phyloP scores from a whole-genome alignment of 768 basidiomycete genomes.

The Mycena kentingensis region DNA sequence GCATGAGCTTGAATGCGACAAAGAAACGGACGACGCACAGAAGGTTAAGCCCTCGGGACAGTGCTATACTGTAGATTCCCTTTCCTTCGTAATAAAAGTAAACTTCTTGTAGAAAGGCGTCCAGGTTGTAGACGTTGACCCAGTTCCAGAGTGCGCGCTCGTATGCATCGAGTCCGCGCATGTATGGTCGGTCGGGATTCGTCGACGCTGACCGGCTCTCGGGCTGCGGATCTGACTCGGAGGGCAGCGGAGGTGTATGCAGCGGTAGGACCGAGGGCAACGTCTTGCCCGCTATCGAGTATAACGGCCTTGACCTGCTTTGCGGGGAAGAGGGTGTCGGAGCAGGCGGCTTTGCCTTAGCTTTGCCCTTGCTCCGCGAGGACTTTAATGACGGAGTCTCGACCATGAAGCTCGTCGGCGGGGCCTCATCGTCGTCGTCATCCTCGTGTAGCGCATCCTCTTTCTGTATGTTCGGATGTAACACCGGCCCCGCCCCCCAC shows the following conservation, averaged over 20 bases:
- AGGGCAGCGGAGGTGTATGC: slow-evolving; percentile 32
- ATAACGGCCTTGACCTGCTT: slow-evolving; percentile 50
- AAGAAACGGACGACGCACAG: slow-evolving; percentile 62
- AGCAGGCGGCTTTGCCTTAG: slow-evolving; percentile 30
- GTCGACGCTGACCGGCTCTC: slow-evolving; percentile 30
- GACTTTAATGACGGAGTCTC: slow-evolving; percentile 60
- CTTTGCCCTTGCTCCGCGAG: slow-evolving; percentile 29
- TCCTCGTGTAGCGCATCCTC: slow-evolving; percentile 63
- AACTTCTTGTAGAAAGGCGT: slow-evolving; percentile 92
- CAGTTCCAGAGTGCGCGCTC: slow-evolving; percentile 97
- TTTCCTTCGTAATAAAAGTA: slow-evolving; percentile 97
- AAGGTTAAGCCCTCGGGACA: slow-evolving; percentile 89
- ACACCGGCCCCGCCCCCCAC: slow-evolving; percentile 55
- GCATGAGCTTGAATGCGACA: slow-evolving; percentile 25
- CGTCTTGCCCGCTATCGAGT: slow-evolving; percentile 49
- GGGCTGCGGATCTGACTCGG: slow-evolving; percentile 33
- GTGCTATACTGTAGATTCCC: slow-evolving; percentile 92
- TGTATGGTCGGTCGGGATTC: slow-evolving; percentile 38
- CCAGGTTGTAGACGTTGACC: slow-evolving; percentile 98
- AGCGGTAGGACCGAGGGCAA: slow-evolving; percentile 42
- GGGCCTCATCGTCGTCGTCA: slow-evolving; percentile 84
- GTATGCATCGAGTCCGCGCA: slow-evolving; percentile 77
- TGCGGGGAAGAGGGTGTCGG: slow-evolving; percentile 15
- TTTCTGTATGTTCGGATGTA: slow-evolving; percentile 73
- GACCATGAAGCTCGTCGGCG: slow-evolving; percentile 77